Base-by-base conservation (phyloP, 1,284 basidiomycete species). In the Sporisorium scitamineum region DNA sequence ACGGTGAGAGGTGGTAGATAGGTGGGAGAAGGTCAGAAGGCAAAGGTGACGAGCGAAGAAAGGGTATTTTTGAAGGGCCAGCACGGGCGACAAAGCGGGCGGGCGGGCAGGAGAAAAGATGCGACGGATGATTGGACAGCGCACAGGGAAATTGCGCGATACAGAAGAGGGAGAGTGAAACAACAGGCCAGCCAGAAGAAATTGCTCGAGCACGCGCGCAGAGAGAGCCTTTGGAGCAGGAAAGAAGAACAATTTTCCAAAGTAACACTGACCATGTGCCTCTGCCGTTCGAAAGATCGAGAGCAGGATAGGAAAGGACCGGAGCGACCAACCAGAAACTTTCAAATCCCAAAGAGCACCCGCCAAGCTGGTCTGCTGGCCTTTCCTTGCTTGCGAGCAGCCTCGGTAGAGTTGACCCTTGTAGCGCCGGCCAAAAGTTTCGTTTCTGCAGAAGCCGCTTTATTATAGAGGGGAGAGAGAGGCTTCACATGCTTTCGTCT, bases 1-100 rank as follows among this genome's bases (percentile, higher is more conserved):
- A 70, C 67, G 42, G 42, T 27, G 70, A 72, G 70, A 51, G 68
- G 73, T 73, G 69, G 73, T 65, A 71, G 72, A 50, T 78, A 68
- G 68, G 76, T 71, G 58, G 54, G 44, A 47, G 42, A 54, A 57
- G 48, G 63, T 56, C 54, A 55, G 71, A 62, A 67, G 54, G 61
- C n/a, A 54, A 55, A 50, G 61, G n/a, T 29, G 61, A 54, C 39
- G 66, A 47, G 42, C 54, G 47, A 65, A 61, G 64, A 55, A 45
- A 47, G 54, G n/a, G 64, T 63, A 63, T 60, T 70, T 76, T 76
- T 71, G 47, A 70, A 61, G 63, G 73, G 55, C 5, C 22, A 6
- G 47, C 57, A 57, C 62, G 53, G 45, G 48, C 18, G 22, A 45
- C 56, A 47, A 64, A 45, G 27, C 13, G 47, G 47, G 29, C 41